Conservation (phyloP, 1,139 yeast genomes). For the Arxiozyma telluris region DNA sequence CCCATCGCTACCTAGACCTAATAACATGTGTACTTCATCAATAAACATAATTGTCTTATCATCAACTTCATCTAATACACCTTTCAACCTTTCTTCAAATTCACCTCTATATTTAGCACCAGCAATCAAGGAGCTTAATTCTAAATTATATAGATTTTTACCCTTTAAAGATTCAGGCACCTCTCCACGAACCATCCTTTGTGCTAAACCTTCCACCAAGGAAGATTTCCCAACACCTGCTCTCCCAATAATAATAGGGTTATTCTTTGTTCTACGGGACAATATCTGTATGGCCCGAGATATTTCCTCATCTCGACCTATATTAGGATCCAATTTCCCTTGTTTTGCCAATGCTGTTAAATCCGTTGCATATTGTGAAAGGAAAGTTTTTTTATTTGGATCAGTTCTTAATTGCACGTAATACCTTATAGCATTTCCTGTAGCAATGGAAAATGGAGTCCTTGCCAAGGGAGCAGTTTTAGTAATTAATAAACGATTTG, state of each 20-base stretch:
- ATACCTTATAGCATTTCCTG: background rate
- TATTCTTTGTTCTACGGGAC: conserved; percentile 86
- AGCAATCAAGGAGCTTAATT: conserved; percentile 74
- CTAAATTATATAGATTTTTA: conserved; percentile 73
- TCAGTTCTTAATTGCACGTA: conserved; percentile 33
- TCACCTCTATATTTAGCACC: conserved; percentile 99
- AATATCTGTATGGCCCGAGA: conserved; percentile 85
- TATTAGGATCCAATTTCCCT: conserved; percentile 92
- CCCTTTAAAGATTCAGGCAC: conserved; percentile 91
- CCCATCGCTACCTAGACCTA: conserved; percentile 92
- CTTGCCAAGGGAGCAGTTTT: background rate
- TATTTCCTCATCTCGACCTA: conserved; percentile 93
- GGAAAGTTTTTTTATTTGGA: conserved; percentile 50
- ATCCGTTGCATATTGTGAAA: conserved; percentile 82
- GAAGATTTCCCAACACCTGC: conserved; percentile 99
- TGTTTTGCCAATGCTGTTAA: conserved; percentile 77
- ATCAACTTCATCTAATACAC: conserved; percentile 84
- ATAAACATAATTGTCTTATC: conserved; percentile 73
- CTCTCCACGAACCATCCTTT: conserved; percentile 79
- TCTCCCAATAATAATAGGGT: conserved; percentile 86
- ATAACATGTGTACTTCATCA: conserved; percentile 83
- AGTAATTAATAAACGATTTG: background rate
- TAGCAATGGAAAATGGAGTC: background rate
- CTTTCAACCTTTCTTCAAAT: conserved; percentile 94
- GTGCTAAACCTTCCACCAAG: conserved; percentile 92